phyloP scores from a whole-genome alignment of 768 basidiomycete species.

The Botryobasidium botryosum region DNA sequence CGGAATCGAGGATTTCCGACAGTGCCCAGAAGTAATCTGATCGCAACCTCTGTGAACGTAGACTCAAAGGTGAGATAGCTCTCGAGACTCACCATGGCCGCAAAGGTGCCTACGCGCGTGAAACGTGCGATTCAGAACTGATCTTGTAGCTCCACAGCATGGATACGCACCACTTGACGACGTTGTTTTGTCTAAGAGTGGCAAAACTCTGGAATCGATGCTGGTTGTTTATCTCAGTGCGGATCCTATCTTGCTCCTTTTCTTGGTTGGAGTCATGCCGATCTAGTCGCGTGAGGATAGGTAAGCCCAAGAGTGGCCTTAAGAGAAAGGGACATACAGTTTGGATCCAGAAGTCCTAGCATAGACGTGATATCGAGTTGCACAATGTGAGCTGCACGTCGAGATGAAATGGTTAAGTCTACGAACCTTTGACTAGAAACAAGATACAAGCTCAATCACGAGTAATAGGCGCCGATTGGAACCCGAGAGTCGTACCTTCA shows the following conservation, averaged over 20 bases:
- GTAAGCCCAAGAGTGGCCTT: too few species aligned
- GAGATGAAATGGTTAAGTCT: not conserved
- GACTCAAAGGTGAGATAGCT: constrained; percentile 17
- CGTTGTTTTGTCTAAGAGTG: constrained; percentile 43
- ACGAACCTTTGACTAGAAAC: not conserved
- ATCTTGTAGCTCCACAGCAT: not conserved
- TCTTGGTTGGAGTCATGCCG: constrained; percentile 69
- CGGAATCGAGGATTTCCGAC: constrained; percentile 73
- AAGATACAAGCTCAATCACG: not conserved
- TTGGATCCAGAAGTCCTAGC: constrained; percentile 6
- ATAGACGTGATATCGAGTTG: not conserved
- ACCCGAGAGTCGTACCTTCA: not conserved
- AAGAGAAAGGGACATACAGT: constrained; percentile 1
- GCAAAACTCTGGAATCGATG: constrained; percentile 88
- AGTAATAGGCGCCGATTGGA: not conserved
- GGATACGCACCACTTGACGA: constrained; percentile 56
- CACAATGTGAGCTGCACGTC: not conserved
- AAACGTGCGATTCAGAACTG: not conserved
- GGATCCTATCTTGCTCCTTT: constrained; percentile 47
- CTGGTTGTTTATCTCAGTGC: constrained; percentile 52
- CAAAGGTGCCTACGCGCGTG: constrained; percentile 58
- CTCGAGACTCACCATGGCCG: constrained; percentile 51
- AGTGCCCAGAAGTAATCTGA: constrained; percentile 83
- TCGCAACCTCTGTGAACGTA: not conserved
- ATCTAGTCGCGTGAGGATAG: constrained; percentile 3